Base-by-base conservation (phyloP, 164 flowering plant species). In the Paratinospora sagittata region DNA sequence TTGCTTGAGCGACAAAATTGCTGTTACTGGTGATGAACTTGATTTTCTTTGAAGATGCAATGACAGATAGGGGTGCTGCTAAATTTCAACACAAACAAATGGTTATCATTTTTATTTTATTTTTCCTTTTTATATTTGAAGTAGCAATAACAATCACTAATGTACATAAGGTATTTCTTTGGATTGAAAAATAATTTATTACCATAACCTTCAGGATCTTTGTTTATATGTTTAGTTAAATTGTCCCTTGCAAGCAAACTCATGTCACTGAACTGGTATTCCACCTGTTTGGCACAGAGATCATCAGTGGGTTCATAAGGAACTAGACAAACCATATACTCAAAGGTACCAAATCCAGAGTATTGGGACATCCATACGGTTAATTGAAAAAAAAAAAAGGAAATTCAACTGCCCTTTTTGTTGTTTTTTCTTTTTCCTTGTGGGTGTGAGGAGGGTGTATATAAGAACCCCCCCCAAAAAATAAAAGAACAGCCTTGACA, bases 191-290 rank as follows among this genome's bases (percentile, higher is more conserved):
- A n/a, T 36, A 33, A 30, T 19, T 74, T 33, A 87, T 82, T 82
- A 96, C 99, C 95, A 76, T 75, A 93, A 63, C 98, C 97, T 80
- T 93, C 97, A 62, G 90, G 89, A 66, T 93, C 97, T 79, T 89
- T 96, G 39, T 74, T 86, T 23, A 90, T 84, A 27, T 89, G 92
- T 77, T 85, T 96, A 24, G 74, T 75, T 66, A 96, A 74, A 30
- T 88, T 73, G 30, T 96, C 99, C 81, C 86, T 93, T 37, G 93
- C 92, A 49, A 92, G 82, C 85, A 96, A 80, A 76, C 95, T 93
- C 87, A 90, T 84, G 80, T 88, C 92, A 74, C 92, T 91, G 74
- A 93, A 86, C 72, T 89, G 94, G 75, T 93, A 89, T 72, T 93
- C 98, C 39, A 84, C 97, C 99, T 96, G 81, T 75, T 65, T 34